A percentile compares a stretch with the other conserved stretches of the same genome.
Conservation (phyloP, 768 basidiomycete genomes). For the Auricularia cornea region DNA sequence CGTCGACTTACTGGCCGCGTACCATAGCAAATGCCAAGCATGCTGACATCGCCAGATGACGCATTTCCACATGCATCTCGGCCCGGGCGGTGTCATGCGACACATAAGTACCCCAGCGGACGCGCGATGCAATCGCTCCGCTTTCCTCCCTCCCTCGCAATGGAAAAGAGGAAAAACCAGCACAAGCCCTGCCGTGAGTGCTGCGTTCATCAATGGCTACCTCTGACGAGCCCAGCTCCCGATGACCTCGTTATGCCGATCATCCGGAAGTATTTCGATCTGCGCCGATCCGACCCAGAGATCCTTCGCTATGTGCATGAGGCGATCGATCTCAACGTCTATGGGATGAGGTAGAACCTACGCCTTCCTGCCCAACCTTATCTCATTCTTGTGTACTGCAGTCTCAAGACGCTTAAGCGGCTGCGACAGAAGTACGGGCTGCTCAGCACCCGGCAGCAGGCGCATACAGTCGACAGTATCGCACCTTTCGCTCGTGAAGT, state of each 20-base stretch:
- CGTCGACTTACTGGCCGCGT: too few species aligned
- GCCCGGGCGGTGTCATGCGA: not conserved
- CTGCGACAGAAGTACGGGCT: not conserved
- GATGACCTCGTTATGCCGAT: not conserved
- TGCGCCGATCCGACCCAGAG: not conserved
- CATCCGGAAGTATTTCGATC: not conserved
- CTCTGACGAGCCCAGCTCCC: not conserved
- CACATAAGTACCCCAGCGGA: not conserved
- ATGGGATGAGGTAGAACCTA: not conserved
- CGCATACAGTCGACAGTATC: not conserved
- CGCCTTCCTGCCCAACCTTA: not conserved
- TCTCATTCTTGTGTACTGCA: not conserved
- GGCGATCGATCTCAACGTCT: not conserved
- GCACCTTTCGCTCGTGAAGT: not conserved
- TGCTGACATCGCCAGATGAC: too few species aligned
- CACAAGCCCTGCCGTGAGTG: not conserved
- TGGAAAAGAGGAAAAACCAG: not conserved
- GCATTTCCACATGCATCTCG: too few species aligned
- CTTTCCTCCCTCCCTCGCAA: not conserved
- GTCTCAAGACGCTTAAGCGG: not conserved
- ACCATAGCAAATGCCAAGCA: too few species aligned
- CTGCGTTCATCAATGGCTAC: not conserved
- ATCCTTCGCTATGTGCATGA: not conserved
- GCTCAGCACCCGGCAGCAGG: not conserved
- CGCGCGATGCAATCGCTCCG: not conserved